phyloP scores from a whole-genome alignment of 2,329 filamentous ascomycete genomes.

The Coleophoma crateriformis region DNA sequence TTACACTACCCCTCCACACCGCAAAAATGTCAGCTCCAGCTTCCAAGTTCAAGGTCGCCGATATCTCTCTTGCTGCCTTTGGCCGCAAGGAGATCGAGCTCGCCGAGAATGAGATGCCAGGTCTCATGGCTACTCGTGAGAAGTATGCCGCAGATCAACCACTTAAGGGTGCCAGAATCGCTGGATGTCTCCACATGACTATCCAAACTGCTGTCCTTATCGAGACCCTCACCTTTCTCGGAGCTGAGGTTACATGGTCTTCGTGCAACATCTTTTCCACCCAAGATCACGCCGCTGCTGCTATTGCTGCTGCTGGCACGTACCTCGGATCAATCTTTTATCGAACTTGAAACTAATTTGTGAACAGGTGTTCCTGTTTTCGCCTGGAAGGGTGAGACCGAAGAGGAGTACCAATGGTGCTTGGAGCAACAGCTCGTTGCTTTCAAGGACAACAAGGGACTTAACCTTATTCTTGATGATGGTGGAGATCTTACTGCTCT shows the following conservation, averaged over 20 bases:
- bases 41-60: constrained; percentile 60
- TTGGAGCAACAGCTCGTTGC: constrained; percentile 94
- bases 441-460: constrained; percentile 94
- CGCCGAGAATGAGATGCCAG: constrained; percentile 94
- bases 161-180: constrained; percentile 89
- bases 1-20: constrained; percentile 8
- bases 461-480: constrained; percentile 99
- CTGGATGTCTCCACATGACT: constrained; percentile 98
- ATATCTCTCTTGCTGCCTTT: constrained; percentile 96
- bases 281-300: constrained; percentile 95
- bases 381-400: constrained; percentile 78
- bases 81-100: constrained; percentile 99
- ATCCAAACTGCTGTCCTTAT: constrained; percentile 99
- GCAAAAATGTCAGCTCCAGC: constrained; percentile 27
- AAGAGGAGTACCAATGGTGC: constrained; percentile 99
- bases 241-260: constrained; percentile 98
- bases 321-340: background rate
- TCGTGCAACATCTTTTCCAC: constrained; percentile 99
- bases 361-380: constrained; percentile 72
- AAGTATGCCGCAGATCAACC: constrained; percentile 95
- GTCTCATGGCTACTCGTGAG: constrained; percentile 88
- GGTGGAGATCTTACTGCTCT: constrained; percentile 95
- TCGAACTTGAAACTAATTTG: constrained; percentile 4
- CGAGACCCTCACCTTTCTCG: constrained; percentile 90
- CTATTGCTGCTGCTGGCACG: constrained; percentile 68